Evolutionary conservation across 495 filamentous ascomycete species (phyloP).

Genomic region (Penicillium paxilli): DNA sequence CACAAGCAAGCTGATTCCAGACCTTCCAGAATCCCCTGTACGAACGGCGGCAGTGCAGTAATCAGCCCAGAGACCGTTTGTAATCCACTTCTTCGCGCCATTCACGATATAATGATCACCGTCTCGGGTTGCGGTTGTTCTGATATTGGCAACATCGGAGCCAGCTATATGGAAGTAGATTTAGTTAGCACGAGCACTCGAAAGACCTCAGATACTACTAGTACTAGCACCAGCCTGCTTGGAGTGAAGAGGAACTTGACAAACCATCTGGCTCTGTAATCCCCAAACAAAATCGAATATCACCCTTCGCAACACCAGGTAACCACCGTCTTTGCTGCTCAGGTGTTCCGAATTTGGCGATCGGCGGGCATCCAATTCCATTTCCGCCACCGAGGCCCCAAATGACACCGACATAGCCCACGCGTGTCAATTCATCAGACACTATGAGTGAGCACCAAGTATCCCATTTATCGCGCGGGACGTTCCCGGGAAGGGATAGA

Average conservation of each 20-base stretch:
- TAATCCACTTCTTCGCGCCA: constrained; percentile 61
- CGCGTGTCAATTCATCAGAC: constrained; percentile 45
- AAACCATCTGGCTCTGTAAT: constrained; percentile 57
- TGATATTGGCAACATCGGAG: constrained; percentile 55
- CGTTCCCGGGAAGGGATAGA: constrained; percentile 36
- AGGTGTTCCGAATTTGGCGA: constrained; percentile 51
- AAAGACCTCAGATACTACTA: constrained; percentile 7
- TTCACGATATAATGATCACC: constrained; percentile 54
- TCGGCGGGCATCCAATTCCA: constrained; percentile 53
- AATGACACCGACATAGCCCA: constrained; percentile 44
- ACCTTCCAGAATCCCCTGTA: constrained; percentile 48
- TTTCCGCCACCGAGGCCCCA: constrained; percentile 55
- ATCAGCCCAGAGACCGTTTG: constrained; percentile 54
- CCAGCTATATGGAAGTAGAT: constrained; percentile 37
- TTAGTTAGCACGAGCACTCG: neutral
- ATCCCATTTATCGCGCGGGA: constrained; percentile 49
- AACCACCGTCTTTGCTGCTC: constrained; percentile 51
- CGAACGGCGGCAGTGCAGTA: constrained; percentile 56
- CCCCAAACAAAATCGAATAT: constrained; percentile 52
- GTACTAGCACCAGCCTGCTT: no score
- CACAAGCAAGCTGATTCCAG: constrained; percentile 52
- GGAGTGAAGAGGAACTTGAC: constrained; percentile 3
- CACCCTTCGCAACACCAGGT: constrained; percentile 47
- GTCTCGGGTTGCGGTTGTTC: constrained; percentile 46
- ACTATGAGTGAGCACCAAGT: constrained; percentile 50